Conservation (phyloP, 768 basidiomycete genomes). For the Mycena haematopus region DNA sequence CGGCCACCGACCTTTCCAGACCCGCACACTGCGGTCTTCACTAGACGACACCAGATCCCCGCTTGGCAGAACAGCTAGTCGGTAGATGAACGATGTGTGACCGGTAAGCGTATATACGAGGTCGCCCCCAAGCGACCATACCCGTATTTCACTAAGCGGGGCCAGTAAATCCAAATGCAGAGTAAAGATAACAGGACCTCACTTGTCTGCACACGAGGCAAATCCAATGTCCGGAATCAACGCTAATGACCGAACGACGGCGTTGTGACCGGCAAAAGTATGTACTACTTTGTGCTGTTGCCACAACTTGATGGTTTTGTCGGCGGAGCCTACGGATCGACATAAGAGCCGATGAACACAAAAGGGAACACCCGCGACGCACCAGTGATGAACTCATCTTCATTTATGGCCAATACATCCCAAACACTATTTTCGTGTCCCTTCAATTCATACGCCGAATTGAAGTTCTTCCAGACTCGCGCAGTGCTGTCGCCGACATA, state of each 20-base stretch:
- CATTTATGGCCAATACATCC: slow-evolving; percentile 85
- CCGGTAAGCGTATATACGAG: slow-evolving; percentile 81
- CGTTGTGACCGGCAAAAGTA: slow-evolving; percentile 86
- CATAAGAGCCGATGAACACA: background rate
- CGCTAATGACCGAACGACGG: slow-evolving; percentile 88
- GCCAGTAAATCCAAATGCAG: slow-evolving; percentile 12
- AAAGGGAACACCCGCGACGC: slow-evolving; percentile 24
- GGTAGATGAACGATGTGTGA: slow-evolving; percentile 97
- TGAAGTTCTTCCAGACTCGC: slow-evolving; percentile 89
- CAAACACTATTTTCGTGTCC: slow-evolving; percentile 94
- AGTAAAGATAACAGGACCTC: slow-evolving; percentile 49
- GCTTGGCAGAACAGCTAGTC: slow-evolving; percentile 78
- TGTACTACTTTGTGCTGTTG: slow-evolving; percentile 73
- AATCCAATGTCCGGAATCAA: slow-evolving; percentile 88
- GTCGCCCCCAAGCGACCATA: slow-evolving; percentile 90
- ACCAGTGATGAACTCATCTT: slow-evolving; percentile 86
- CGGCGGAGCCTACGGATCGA: slow-evolving; percentile 76
- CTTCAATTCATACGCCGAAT: slow-evolving; percentile 72
- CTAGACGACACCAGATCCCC: slow-evolving; percentile 90
- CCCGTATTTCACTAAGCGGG: slow-evolving; percentile 77
- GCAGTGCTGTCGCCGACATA: slow-evolving; percentile 68
- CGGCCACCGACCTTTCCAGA: slow-evolving; percentile 83
- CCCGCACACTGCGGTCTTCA: slow-evolving; percentile 90
- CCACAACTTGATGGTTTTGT: slow-evolving; percentile 94
- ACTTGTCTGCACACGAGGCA: slow-evolving; percentile 95